Conservation (phyloP, 768 basidiomycete genomes). For the Mycena chlorophos region DNA sequence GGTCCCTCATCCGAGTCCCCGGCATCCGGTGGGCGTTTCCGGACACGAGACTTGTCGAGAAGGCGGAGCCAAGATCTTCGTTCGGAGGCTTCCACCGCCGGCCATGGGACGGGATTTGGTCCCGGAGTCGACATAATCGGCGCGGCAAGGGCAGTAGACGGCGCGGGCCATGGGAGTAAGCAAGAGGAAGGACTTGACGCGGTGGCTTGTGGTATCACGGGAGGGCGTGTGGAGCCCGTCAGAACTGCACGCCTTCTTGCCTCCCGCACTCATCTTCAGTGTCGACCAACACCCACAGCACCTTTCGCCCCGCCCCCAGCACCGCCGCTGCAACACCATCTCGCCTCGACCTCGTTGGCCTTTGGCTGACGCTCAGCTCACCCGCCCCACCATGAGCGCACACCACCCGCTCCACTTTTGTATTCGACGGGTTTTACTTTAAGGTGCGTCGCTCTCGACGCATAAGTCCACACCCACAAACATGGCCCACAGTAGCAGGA, state of each 20-base stretch:
- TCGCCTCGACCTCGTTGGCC: no score
- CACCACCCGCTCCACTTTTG: no score
- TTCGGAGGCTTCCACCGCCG: background rate
- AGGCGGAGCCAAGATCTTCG: background rate
- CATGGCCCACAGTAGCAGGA: background rate
- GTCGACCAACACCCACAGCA: no score
- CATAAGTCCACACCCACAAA: background rate
- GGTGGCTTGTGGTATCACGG: background rate
- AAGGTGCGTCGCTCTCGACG: background rate
- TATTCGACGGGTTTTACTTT: background rate
- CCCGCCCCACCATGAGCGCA: no score
- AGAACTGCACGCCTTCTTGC: no score
- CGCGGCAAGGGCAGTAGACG: constrained; percentile 2
- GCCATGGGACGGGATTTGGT: background rate
- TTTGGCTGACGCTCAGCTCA: no score
- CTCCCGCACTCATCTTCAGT: no score
- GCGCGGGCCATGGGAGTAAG: background rate
- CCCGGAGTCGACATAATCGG: background rate
- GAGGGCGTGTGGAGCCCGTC: background rate
- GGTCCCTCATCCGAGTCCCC: background rate
- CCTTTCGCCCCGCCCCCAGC: no score
- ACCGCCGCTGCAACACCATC: no score
- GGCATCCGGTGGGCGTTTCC: background rate
- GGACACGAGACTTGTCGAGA: background rate
- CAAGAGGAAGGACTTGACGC: background rate